Evolutionary conservation across 1,284 basidiomycete genomes (phyloP).

Genomic region (Trichosporon faecale): DNA sequence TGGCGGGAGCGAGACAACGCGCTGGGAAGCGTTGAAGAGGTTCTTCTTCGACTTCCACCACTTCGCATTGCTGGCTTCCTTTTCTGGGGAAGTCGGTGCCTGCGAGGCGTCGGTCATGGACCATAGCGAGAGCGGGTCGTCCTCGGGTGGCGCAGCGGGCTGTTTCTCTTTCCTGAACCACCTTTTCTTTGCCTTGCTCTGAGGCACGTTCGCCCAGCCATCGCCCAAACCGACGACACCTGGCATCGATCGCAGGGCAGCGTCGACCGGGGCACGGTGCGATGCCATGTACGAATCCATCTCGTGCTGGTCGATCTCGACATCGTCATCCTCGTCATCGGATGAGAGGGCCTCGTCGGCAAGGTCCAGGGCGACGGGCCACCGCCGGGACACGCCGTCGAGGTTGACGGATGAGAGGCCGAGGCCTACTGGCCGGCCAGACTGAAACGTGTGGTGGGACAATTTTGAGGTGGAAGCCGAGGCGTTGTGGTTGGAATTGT

Average conservation of each 20-base stretch:
- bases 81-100: not conserved
- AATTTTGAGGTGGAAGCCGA: not conserved
- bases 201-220: conserved; percentile 41
- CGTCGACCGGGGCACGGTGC: conserved; percentile 28
- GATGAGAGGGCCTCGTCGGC: conserved; percentile 11
- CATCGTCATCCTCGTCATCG: conserved; percentile 15
- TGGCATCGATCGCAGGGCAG: conserved; percentile 32
- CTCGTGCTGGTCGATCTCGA: conserved; percentile 19
- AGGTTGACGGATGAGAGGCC: not conserved
- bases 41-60: conserved; percentile 25
- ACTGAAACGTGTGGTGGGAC: conserved; percentile 3
- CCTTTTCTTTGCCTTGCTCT: conserved; percentile 13
- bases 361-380: conserved; percentile 16
- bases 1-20: not conserved
- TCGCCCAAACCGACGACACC: conserved; percentile 45
- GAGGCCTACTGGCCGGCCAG: conserved; percentile 8
- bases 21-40: conserved; percentile 20
- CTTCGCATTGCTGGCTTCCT: conserved; percentile 15
- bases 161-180: conserved; percentile 20
- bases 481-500: not conserved
- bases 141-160: not conserved
- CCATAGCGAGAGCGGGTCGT: conserved; percentile 24
- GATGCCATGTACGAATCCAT: conserved; percentile 25
- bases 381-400: conserved; percentile 1
- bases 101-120: conserved; percentile 4